These are phyloP conservation scores for Trifolium subterraneum DNA, from an alignment of 306 rosid species.

Conservation along the genomic window DNA sequence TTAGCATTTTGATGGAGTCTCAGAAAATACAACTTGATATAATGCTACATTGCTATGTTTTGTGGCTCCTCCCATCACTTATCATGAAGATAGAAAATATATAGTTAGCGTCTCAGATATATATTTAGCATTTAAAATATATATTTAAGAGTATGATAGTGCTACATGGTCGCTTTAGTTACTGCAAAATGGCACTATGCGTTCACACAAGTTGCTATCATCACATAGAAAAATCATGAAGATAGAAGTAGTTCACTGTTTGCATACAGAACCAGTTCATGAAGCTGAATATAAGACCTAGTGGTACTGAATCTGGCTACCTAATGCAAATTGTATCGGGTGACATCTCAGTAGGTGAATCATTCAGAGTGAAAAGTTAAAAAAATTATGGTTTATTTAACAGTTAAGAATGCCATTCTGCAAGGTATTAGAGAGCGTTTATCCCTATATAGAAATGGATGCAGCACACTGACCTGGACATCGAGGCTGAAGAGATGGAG, in stretches of 20 bases:
- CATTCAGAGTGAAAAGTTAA: constrained; percentile 6
- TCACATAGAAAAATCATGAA: background rate
- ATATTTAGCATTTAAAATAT: too few species aligned
- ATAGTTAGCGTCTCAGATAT: too few species aligned
- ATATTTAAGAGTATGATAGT: background rate
- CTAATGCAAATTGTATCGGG: background rate
- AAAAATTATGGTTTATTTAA: background rate
- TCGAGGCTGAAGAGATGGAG: constrained; percentile 85
- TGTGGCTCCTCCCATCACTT: constrained; percentile 6
- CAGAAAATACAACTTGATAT: background rate
- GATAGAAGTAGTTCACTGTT: background rate
- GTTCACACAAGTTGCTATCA: background rate
- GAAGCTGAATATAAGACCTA: background rate
- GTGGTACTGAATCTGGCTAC: background rate
- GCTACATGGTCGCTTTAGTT: constrained; percentile 7
- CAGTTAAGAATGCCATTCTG: constrained; percentile 15
- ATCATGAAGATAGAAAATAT: background rate
- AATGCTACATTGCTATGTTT: background rate
- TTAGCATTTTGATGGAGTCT: constrained; percentile 31
- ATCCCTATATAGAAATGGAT: background rate
- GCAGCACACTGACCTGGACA: constrained; percentile 77
- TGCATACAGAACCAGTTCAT: constrained; percentile 12
- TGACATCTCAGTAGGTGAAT: constrained; percentile 14
- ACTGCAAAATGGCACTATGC: constrained; percentile 2
- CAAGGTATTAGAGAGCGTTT: constrained; percentile 28